These are phyloP conservation scores for Mycena leptocephala DNA, from an alignment of 768 basidiomycete genomes.

Conservation along the genomic window DNA sequence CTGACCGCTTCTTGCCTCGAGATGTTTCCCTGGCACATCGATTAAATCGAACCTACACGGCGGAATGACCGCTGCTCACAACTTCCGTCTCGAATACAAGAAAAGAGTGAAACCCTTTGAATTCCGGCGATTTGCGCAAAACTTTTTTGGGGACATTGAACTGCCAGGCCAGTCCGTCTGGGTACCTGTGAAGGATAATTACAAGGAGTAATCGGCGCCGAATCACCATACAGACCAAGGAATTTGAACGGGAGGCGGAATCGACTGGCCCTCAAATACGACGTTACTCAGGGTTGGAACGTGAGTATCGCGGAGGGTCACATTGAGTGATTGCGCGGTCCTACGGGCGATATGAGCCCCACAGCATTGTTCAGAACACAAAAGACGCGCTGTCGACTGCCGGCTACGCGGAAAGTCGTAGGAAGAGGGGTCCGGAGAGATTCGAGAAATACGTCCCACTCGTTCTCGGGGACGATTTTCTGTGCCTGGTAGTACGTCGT, in stretches of 20 bases:
- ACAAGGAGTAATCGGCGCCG: neutral
- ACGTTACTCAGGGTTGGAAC: constrained; percentile 84
- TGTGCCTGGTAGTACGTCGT: constrained; percentile 83
- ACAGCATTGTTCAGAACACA: neutral
- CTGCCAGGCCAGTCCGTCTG: constrained; percentile 96
- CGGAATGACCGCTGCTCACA: constrained; percentile 61
- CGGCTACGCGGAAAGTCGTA: constrained; percentile 94
- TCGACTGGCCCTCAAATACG: constrained; percentile 80
- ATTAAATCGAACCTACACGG: neutral
- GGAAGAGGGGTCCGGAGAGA: constrained; percentile 83
- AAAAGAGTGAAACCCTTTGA: constrained; percentile 96
- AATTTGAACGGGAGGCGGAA: constrained; percentile 88
- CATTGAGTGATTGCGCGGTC: constrained; percentile 82
- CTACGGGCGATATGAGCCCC: constrained; percentile 51
- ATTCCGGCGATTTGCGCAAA: constrained; percentile 89
- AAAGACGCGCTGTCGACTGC: constrained; percentile 81
- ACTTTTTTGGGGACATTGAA: constrained; percentile 93
- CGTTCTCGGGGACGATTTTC: constrained; percentile 79
- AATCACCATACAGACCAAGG: constrained; percentile 75
- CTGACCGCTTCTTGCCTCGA: constrained; percentile 98
- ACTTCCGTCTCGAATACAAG: constrained; percentile 98
- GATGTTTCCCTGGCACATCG: constrained; percentile 83
- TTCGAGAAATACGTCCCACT: constrained; percentile 85
- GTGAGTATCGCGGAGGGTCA: constrained; percentile 83
- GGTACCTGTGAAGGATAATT: constrained; percentile 76